phyloP scores from a whole-genome alignment of 2,329 filamentous ascomycete species.

The Elsinoe ampelina region DNA sequence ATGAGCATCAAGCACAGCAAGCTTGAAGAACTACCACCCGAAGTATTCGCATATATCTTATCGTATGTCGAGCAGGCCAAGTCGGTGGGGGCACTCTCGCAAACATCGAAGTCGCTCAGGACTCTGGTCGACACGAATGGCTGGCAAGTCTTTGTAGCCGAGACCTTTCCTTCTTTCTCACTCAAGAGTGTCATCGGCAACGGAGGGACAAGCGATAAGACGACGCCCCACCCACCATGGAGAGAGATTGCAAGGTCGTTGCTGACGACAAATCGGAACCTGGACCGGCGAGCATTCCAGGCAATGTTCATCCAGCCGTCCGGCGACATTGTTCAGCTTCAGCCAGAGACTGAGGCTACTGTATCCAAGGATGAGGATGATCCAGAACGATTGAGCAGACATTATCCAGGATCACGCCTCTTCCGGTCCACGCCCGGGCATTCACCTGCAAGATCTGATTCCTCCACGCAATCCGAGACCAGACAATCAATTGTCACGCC shows the following conservation, averaged over 20 bases:
- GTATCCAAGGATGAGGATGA: conserved; percentile 19
- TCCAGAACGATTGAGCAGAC: neutral
- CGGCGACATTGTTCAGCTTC: conserved; percentile 24
- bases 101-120: conserved; percentile 38
- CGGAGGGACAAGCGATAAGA: neutral
- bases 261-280: conserved; percentile 48
- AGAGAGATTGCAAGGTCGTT: conserved; percentile 45
- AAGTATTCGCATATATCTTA: conserved; percentile 31
- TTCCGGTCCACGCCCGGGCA: conserved; percentile 4
- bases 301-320: conserved; percentile 43
- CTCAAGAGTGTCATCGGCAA: neutral
- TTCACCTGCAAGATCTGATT: conserved; percentile 5
- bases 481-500: neutral
- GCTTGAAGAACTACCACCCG: conserved; percentile 29
- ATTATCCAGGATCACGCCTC: conserved; percentile 1
- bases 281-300: conserved; percentile 48
- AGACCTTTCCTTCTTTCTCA: conserved; percentile 36
- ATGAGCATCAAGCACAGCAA: neutral
- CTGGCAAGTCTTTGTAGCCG: conserved; percentile 41
- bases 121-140: conserved; percentile 38
- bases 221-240: conserved; percentile 34
- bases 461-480: neutral
- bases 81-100: conserved; percentile 36
- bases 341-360: conserved; percentile 14
- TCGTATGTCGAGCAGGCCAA: conserved; percentile 37